phyloP scores from a whole-genome alignment of 768 basidiomycete genomes.

The Lactarius hatsudake region DNA sequence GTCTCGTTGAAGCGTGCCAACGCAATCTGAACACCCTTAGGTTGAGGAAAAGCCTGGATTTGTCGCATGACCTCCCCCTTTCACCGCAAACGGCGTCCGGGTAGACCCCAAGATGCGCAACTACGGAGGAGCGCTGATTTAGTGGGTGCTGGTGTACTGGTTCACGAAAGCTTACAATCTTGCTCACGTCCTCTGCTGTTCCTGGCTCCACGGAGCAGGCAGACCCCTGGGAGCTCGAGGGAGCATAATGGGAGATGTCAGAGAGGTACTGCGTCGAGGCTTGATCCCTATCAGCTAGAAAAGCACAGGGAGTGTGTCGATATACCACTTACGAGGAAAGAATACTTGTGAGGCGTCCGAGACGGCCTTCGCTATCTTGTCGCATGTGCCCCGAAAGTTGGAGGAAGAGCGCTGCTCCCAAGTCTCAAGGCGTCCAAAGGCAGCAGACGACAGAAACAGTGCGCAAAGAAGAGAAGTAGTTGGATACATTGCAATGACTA shows the following conservation, averaged over 20 bases:
- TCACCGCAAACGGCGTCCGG: slow-evolving; percentile 27
- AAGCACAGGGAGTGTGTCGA: background rate
- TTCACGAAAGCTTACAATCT: slow-evolving; percentile 16
- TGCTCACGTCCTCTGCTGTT: slow-evolving; percentile 24
- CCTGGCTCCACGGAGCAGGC: slow-evolving; percentile 30
- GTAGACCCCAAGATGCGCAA: slow-evolving; percentile 13
- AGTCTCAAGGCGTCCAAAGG: too few species aligned
- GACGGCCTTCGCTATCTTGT: background rate
- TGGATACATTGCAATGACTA: background rate
- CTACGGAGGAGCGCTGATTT: background rate
- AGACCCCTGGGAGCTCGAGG: slow-evolving; percentile 19
- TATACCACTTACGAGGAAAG: background rate
- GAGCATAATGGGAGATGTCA: slow-evolving; percentile 21
- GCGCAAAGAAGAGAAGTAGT: background rate
- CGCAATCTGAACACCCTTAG: slow-evolving; percentile 30
- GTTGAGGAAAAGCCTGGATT: slow-evolving; percentile 33
- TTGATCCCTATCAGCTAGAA: slow-evolving; percentile 1
- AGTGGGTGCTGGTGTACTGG: background rate
- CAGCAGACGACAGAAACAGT: background rate
- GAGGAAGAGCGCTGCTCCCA: background rate
- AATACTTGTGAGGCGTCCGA: slow-evolving; percentile 1
- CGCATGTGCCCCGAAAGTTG: background rate
- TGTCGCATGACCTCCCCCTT: slow-evolving; percentile 31
- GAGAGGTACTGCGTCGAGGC: slow-evolving; percentile 8
- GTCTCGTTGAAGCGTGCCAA: slow-evolving; percentile 28